Evolutionary conservation across 2,329 filamentous ascomycete species (phyloP).

Genomic region (Phialophora verrucosa): DNA sequence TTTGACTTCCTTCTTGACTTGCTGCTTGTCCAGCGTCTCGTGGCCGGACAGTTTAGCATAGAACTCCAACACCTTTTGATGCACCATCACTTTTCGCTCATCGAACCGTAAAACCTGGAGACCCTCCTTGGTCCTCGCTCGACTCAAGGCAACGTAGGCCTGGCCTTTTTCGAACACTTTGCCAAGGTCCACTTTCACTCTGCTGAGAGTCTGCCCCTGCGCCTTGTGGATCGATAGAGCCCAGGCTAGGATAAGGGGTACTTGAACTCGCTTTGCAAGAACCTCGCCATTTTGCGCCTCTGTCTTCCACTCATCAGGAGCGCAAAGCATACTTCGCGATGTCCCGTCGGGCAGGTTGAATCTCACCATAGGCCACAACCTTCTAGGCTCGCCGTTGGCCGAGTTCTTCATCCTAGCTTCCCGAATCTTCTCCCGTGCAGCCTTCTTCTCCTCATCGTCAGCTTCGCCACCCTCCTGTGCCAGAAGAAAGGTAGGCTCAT

Average conservation of each 20-base stretch:
- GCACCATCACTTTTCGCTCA: slow-evolving; percentile 89
- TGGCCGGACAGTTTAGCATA: slow-evolving; percentile 82
- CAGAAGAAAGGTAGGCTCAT: slow-evolving; percentile 60
- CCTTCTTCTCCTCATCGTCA: slow-evolving; percentile 49
- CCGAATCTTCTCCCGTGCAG: slow-evolving; percentile 63
- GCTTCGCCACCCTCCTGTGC: slow-evolving; percentile 53
- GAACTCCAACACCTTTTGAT: slow-evolving; percentile 82
- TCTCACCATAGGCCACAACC: slow-evolving; percentile 79
- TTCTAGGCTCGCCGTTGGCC: slow-evolving; percentile 55
- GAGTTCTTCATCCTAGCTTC: slow-evolving; percentile 53
- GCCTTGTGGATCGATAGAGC: slow-evolving; percentile 97
- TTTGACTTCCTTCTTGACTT: slow-evolving; percentile 34
- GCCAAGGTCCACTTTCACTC: slow-evolving; percentile 92
- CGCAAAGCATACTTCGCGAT: slow-evolving; percentile 76
- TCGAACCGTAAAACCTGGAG: slow-evolving; percentile 90
- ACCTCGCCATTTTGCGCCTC: slow-evolving; percentile 95
- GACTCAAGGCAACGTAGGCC: slow-evolving; percentile 93
- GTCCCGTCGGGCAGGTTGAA: slow-evolving; percentile 82
- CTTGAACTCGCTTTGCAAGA: slow-evolving; percentile 80
- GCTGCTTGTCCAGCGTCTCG: slow-evolving; percentile 54
- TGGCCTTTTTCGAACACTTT: slow-evolving; percentile 96
- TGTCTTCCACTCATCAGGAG: slow-evolving; percentile 92
- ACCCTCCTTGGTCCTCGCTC: slow-evolving; percentile 84
- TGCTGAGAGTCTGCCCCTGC: slow-evolving; percentile 89
- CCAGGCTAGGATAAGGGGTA: slow-evolving; percentile 94